Percentiles rank a stretch among this genome's conserved stretches.
phyloP scores from a whole-genome alignment of 495 filamentous ascomycete genomes.

The Penicillium canariense region DNA sequence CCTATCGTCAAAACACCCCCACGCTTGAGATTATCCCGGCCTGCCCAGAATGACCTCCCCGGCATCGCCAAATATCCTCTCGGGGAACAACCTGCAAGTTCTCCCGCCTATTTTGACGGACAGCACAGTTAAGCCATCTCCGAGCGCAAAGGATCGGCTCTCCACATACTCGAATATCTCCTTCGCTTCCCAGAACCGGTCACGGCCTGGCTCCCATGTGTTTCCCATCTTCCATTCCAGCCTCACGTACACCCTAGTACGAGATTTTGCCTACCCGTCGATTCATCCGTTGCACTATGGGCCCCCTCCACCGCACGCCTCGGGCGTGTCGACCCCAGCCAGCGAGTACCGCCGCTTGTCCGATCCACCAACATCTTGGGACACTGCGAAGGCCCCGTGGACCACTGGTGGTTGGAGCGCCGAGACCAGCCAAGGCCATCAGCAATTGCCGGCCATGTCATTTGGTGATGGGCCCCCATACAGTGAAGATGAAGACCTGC shows the following conservation, averaged over 20 bases:
- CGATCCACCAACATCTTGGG: slow-evolving; percentile 68
- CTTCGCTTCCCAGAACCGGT: slow-evolving; percentile 53
- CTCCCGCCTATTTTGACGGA: slow-evolving; percentile 44
- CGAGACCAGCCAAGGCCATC: slow-evolving; percentile 40
- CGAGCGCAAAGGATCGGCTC: slow-evolving; percentile 70
- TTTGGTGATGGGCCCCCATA: slow-evolving; percentile 94
- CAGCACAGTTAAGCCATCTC: slow-evolving; percentile 48
- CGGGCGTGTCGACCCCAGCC: slow-evolving; percentile 77
- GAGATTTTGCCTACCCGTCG: slow-evolving; percentile 90
- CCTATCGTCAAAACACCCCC: slow-evolving; percentile 8
- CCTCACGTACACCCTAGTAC: slow-evolving; percentile 83
- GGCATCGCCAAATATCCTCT: slow-evolving; percentile 42
- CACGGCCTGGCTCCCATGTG: slow-evolving; percentile 72
- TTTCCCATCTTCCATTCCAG: slow-evolving; percentile 85
- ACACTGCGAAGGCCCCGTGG: slow-evolving; percentile 51
- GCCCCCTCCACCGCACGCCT: slow-evolving; percentile 71
- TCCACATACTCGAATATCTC: slow-evolving; percentile 65
- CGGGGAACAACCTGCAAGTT: slow-evolving; percentile 39
- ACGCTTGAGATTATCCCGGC: slow-evolving; percentile 1
- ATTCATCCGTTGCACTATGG: slow-evolving; percentile 91
- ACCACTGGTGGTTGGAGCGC: slow-evolving; percentile 48
- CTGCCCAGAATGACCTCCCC: slow-evolving; percentile 57
- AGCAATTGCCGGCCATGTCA: slow-evolving; percentile 79
- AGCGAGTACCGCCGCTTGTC: slow-evolving; percentile 79
- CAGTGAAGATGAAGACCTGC: slow-evolving; percentile 94